phyloP scores from a whole-genome alignment of 345 rosid genomes.

The Ceriops zippeliana region DNA sequence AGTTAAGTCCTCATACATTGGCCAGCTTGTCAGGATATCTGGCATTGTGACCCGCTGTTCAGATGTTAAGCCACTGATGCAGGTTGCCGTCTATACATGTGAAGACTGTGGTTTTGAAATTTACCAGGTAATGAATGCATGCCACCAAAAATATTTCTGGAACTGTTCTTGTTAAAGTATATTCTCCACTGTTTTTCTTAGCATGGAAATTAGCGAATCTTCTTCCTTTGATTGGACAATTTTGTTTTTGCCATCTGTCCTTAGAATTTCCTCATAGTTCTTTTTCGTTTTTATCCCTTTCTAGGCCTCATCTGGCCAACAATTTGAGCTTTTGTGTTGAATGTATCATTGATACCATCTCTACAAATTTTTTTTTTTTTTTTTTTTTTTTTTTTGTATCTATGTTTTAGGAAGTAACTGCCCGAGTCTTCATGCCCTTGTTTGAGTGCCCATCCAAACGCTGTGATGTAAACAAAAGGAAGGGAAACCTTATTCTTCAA shows the following conservation, averaged over 20 bases:
- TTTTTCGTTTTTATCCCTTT: too few species aligned
- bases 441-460: constrained; percentile 77
- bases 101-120: constrained; percentile 96
- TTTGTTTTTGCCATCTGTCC: not conserved
- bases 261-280: too few species aligned
- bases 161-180: not conserved
- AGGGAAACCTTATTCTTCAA: constrained; percentile 93
- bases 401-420: constrained; percentile 73
- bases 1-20: constrained; percentile 89
- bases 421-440: constrained; percentile 93
- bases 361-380: constrained; percentile 12
- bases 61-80: constrained; percentile 98
- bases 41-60: constrained; percentile 98
- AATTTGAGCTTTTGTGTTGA: too few species aligned
- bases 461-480: constrained; percentile 55
- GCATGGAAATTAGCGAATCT: not conserved
- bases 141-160: not conserved
- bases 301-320: too few species aligned
- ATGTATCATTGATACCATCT: not conserved
- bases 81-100: constrained; percentile 94
- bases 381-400: constrained; percentile 13
- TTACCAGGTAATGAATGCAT: constrained; percentile 63
- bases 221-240: not conserved
- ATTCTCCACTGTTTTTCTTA: not conserved
- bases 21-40: constrained; percentile 82